Evolutionary conservation across 495 filamentous ascomycete species (phyloP).

Genomic region (Xylaria palmicola): DNA sequence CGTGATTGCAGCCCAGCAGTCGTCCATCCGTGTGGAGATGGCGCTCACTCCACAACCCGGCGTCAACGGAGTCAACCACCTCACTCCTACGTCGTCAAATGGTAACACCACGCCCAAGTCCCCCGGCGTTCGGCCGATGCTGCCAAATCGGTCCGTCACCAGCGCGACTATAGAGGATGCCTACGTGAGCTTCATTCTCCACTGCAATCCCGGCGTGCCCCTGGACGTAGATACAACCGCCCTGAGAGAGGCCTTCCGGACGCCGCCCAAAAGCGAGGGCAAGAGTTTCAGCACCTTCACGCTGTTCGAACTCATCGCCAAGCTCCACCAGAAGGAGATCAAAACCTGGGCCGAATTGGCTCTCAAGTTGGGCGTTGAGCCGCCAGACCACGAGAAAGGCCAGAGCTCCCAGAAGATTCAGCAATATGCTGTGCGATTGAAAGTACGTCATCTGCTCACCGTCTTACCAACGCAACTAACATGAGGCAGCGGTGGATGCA

Average conservation of each 20-base stretch:
- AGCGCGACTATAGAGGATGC: constrained; percentile 79
- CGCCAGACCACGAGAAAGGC: constrained; percentile 77
- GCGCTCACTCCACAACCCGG: constrained; percentile 30
- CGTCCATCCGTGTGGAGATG: constrained; percentile 31
- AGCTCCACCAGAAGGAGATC: constrained; percentile 81
- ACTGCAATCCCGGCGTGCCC: constrained; percentile 82
- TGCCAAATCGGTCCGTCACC: constrained; percentile 71
- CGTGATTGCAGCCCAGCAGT: constrained; percentile 13
- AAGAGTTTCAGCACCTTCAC: constrained; percentile 84
- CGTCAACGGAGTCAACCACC: constrained; percentile 30
- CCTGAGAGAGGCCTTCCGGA: constrained; percentile 76
- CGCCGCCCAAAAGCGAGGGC: constrained; percentile 86
- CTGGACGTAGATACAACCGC: constrained; percentile 68
- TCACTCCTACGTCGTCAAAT: constrained; percentile 28
- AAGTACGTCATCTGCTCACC: constrained; percentile 55
- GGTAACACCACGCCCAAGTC: constrained; percentile 30
- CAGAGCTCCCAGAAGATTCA: constrained; percentile 97
- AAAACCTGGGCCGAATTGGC: constrained; percentile 96
- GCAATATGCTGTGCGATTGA: constrained; percentile 92
- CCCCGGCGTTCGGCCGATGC: constrained; percentile 30
- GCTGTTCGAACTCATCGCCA: constrained; percentile 80
- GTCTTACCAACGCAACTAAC: constrained; percentile 14
- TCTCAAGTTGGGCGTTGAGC: constrained; percentile 85
- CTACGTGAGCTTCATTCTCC: constrained; percentile 85
- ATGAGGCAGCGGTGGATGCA: constrained; percentile 85